A percentile compares a stretch with the other conserved stretches of the same genome.
These are phyloP conservation scores for Raphanus raphanistrum DNA, from an alignment of 345 rosid species.

Conservation along the genomic window DNA sequence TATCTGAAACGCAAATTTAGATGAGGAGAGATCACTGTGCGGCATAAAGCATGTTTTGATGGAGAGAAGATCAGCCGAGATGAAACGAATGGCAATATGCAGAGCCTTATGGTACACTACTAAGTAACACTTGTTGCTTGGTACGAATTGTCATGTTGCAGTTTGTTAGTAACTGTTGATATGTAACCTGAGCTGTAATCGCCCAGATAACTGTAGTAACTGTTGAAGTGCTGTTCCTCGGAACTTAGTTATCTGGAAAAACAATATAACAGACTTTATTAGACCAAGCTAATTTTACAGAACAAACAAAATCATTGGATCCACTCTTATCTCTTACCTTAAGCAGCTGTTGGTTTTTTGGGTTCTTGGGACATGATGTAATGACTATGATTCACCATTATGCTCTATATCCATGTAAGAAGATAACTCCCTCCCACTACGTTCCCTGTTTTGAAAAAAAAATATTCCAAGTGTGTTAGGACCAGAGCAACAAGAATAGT, in stretches of 20 bases:
- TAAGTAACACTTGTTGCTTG: no score
- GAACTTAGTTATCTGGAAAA: slow-evolving; percentile 54
- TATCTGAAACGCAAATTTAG: no score
- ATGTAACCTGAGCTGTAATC: slow-evolving; percentile 62
- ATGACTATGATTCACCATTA: slow-evolving; percentile 71
- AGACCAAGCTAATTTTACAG: neutral
- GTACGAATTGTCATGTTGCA: neutral
- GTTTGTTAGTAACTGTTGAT: neutral
- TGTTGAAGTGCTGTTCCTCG: slow-evolving; percentile 51
- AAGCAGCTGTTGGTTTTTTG: slow-evolving; percentile 29
- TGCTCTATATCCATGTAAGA: slow-evolving; percentile 74
- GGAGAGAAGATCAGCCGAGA: no score
- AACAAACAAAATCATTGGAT: slow-evolving; percentile 5
- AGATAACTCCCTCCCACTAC: slow-evolving; percentile 46
- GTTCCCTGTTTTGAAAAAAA: slow-evolving; percentile 51
- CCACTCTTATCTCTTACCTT: neutral
- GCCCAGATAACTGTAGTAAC: no score
- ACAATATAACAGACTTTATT: slow-evolving; percentile 17
- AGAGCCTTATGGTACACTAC: no score
- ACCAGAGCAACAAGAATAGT: neutral
- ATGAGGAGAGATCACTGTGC: no score
- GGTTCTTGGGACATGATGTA: slow-evolving; percentile 55
- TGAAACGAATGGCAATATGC: no score
- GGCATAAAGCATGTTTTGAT: no score
- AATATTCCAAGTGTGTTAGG: neutral